Percentiles rank a stretch among this genome's conserved stretches.
These are phyloP conservation scores for Cyclotella cryptica DNA, from an alignment of 108 stramenopile genomes.

Conservation along the genomic window DNA sequence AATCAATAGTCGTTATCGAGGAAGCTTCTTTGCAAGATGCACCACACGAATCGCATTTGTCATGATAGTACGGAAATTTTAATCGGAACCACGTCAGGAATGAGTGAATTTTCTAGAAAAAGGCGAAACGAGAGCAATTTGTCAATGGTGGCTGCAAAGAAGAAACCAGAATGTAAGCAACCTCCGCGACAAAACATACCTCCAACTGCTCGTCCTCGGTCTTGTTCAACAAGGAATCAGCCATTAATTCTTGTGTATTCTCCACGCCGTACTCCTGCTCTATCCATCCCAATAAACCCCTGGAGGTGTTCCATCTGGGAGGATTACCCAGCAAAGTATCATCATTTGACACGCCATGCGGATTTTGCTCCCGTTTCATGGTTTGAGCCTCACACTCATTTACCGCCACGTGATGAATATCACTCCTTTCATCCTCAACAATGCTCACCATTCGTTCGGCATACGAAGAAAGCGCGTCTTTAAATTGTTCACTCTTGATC, in stretches of 20 bases:
- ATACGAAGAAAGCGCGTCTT: conserved; percentile 47
- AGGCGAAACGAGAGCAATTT: background rate
- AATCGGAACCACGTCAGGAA: conserved; percentile 71
- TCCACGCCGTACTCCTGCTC: conserved; percentile 59
- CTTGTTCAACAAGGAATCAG: conserved; percentile 23
- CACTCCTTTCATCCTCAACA: conserved; percentile 60
- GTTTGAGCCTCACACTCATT: background rate
- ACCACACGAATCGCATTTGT: conserved; percentile 62
- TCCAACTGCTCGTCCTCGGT: conserved; percentile 45
- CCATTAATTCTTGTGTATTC: conserved; percentile 40
- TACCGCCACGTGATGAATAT: conserved; percentile 3
- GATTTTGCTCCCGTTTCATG: background rate
- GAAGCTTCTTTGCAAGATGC: conserved; percentile 61
- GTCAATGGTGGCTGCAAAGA: background rate
- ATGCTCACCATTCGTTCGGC: conserved; percentile 60
- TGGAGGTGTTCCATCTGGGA: conserved; percentile 22
- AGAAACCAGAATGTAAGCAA: background rate
- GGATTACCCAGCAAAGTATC: background rate
- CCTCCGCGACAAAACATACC: conserved; percentile 33
- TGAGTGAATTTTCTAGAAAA: conserved; percentile 31
- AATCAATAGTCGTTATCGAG: background rate
- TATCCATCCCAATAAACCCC: conserved; percentile 51
- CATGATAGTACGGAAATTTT: conserved; percentile 70
- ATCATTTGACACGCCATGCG: background rate
- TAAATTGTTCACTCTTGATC: conserved; percentile 25